phyloP scores from a whole-genome alignment of 2,329 filamentous ascomycete species.

The Xylariaceae sp. region DNA sequence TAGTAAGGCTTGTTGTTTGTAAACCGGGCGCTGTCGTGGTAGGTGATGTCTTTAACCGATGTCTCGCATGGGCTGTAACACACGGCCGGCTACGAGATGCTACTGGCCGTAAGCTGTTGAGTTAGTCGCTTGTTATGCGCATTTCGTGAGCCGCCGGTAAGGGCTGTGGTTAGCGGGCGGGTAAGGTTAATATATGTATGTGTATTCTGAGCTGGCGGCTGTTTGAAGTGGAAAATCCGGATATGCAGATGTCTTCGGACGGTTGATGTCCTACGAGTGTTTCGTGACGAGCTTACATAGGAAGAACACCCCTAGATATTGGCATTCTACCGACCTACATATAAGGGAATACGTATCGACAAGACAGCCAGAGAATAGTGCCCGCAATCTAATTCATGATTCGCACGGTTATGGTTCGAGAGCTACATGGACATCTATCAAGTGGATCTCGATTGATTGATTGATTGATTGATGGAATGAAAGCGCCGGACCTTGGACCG shows the following conservation, averaged over 20 bases:
- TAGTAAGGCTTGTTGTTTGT: conserved; percentile 5
- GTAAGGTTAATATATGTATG: background rate
- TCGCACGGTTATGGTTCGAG: conserved; percentile 11
- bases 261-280: background rate
- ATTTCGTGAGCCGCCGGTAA: conserved; percentile 2
- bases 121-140: conserved; percentile 8
- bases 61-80: conserved; percentile 15
- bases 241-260: conserved; percentile 1
- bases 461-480: conserved; percentile 5
- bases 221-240: conserved; percentile 3
- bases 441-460: conserved; percentile 16
- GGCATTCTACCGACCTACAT: background rate
- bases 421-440: too few species aligned
- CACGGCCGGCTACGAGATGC: conserved; percentile 13
- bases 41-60: conserved; percentile 8
- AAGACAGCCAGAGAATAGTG: conserved; percentile 18
- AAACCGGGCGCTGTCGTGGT: background rate
- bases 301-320: background rate
- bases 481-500: background rate
- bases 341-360: too few species aligned
- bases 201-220: background rate
- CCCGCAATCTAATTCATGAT: conserved; percentile 12
- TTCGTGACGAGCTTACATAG: background rate
- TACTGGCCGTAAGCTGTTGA: conserved; percentile 10
- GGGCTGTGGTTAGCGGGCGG: background rate